These are phyloP conservation scores for Podospora comata DNA, from an alignment of 495 filamentous ascomycete species.

Conservation along the genomic window DNA sequence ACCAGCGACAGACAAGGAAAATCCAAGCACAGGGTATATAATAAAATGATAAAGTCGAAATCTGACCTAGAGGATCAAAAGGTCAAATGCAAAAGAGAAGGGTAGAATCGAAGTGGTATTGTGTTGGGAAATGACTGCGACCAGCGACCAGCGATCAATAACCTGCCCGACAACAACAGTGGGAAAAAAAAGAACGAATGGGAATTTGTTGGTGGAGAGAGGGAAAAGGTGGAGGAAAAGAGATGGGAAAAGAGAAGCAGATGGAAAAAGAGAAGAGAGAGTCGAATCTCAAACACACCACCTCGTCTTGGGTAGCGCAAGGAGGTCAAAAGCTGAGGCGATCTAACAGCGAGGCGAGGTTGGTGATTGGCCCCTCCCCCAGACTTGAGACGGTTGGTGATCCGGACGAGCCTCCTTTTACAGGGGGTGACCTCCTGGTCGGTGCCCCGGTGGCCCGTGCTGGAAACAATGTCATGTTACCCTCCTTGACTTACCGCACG, in stretches of 20 bases:
- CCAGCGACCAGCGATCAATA: slow-evolving; percentile 25
- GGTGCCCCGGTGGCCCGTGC: neutral
- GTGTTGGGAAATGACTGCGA: slow-evolving; percentile 10
- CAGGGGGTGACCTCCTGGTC: neutral
- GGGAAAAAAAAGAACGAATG: neutral
- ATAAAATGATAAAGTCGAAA: neutral
- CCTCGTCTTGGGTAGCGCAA: neutral
- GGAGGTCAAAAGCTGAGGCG: slow-evolving; percentile 7
- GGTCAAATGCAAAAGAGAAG: slow-evolving; percentile 9
- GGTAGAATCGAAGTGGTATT: neutral
- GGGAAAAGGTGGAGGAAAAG: slow-evolving; percentile 9
- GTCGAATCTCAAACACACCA: slow-evolving; percentile 2
- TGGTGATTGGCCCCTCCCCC: slow-evolving; percentile 27
- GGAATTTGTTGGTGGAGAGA: slow-evolving; percentile 4
- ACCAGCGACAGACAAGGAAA: slow-evolving; percentile 15
- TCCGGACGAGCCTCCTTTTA: slow-evolving; percentile 10
- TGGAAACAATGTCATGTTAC: neutral
- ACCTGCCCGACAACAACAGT: slow-evolving; percentile 13
- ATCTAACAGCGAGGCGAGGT: slow-evolving; percentile 19
- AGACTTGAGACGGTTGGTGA: slow-evolving; percentile 32
- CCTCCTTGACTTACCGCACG: neutral
- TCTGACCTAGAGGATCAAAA: slow-evolving; percentile 12
- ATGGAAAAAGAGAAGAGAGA: slow-evolving; percentile 10
- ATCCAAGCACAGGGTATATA: neutral
- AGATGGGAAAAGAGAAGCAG: neutral